Conservation (phyloP, 208 protist genomes). For the Leishmania major region DNA sequence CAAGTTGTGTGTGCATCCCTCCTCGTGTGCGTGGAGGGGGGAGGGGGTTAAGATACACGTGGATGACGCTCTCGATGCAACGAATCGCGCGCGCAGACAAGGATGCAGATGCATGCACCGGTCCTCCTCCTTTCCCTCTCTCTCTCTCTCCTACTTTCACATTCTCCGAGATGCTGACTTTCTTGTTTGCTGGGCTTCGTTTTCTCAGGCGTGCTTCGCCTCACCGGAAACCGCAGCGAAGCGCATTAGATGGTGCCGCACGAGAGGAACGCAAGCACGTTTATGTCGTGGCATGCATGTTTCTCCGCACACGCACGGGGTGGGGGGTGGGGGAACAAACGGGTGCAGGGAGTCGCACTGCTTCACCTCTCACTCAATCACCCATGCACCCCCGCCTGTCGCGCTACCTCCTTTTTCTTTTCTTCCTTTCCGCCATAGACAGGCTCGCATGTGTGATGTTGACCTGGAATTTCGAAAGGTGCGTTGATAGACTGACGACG, state of each 20-base stretch:
- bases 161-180: neutral
- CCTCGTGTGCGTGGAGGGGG: neutral
- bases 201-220: neutral
- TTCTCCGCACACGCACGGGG: neutral
- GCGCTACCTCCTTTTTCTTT: neutral
- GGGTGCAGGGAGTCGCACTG: neutral
- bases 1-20: too few relatives aligned
- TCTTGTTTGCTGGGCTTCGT: neutral
- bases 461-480: neutral
- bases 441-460: neutral
- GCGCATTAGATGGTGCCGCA: neutral
- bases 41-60: too few relatives aligned
- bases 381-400: neutral
- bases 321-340: too few relatives aligned
- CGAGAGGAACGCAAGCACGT: neutral
- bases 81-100: neutral
- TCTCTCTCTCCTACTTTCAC: neutral
- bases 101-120: neutral
- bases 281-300: neutral
- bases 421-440: conserved; percentile 8
- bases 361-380: neutral
- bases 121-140: neutral
- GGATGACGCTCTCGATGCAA: too few relatives aligned
- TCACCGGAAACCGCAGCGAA: neutral
- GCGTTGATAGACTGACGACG: neutral